Base-by-base conservation (phyloP, 2,329 filamentous ascomycete genomes). In the Mycosphaerella sp. region DNA sequence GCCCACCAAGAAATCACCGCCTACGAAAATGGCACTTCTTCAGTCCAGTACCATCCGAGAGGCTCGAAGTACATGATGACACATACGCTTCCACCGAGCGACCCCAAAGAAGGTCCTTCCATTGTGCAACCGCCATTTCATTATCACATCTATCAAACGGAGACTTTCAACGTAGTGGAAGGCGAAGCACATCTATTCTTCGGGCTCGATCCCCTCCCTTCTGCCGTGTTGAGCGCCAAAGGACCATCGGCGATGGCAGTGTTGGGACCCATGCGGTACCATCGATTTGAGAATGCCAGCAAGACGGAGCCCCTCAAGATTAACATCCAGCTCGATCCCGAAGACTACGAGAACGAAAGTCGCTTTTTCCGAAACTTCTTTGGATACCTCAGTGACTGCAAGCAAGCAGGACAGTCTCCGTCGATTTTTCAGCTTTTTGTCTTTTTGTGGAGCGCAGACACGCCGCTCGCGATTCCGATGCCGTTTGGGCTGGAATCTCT, bases 71-170 rank as follows among this genome's bases (percentile, higher is more conserved):
- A 60, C 47, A 57, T 60, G 52, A 62, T 62, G 59, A 62, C 59
- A 23, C 59, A 62, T 36, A 60, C 59, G 2, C 56, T 62, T 7
- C 59, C 59, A 14, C 56, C 59, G 3, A 51, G 53, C 29, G 41
- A 59, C 17, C 57, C 59, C 2, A 48, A 55, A 29, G 51, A 58
- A n/a, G 58, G 53, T 8, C 49, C 59, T 38, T 62, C 59, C 32
- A 59, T 62, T 29, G 56, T 62, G 11, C 59, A 62, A 32, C 59
- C 59, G 5, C 59, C 59, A 2, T 59, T 62, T 50, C 59, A 62
- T 52, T 62, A 57, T 39, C 59, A 62, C 58, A 62, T 62, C 43
- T 62, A 60, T 49, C 59, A 62, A 32, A 62, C 55, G 14, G 59
- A 60, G 41, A 55, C 54, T 43, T 62, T 62, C 50, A 50, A 59